Evolutionary conservation across 2,329 filamentous ascomycete species (phyloP).

Genomic region (Diplodia seriata): DNA sequence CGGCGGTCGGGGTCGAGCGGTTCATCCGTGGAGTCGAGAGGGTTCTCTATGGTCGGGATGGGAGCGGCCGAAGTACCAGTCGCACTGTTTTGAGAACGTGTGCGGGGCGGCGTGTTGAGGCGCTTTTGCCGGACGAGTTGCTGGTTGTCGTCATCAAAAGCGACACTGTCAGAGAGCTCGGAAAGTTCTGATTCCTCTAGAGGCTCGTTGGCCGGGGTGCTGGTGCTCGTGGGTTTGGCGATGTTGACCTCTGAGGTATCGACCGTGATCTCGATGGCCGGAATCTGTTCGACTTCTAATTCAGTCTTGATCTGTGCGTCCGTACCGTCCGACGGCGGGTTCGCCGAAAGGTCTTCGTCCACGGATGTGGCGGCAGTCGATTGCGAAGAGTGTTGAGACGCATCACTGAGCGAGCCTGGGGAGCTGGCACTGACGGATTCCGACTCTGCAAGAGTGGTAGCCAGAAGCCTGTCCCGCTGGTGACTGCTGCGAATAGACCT

Average conservation of each 20-base stretch:
- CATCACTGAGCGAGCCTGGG: conserved; percentile 34
- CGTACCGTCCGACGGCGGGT: conserved; percentile 24
- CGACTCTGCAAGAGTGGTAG: conserved; percentile 40
- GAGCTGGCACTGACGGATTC: conserved; percentile 28
- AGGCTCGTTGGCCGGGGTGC: not conserved
- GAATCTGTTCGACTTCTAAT: conserved; percentile 34
- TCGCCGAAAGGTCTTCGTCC: conserved; percentile 41
- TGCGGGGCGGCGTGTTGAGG: conserved; percentile 41
- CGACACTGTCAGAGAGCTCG: conserved; percentile 48
- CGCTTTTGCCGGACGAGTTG: conserved; percentile 47
- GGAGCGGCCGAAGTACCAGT: conserved; percentile 41
- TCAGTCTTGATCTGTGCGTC: conserved; percentile 36
- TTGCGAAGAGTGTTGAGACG: conserved; percentile 45
- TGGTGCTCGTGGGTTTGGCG: not conserved
- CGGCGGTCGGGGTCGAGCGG: conserved; percentile 40
- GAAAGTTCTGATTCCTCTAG: conserved; percentile 45
- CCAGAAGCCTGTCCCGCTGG: conserved; percentile 44
- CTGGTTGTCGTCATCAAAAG: conserved; percentile 48
- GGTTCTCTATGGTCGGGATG: conserved; percentile 36
- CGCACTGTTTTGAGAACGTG: conserved; percentile 41
- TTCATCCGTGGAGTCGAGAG: conserved; percentile 34
- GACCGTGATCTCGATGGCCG: conserved; percentile 40
- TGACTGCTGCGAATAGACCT: conserved; percentile 43
- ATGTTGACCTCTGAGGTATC: conserved; percentile 34
- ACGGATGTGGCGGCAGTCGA: conserved; percentile 50